A percentile compares a stretch with the other conserved stretches of the same genome.
phyloP scores from a whole-genome alignment of 2,329 filamentous ascomycete genomes.

The Calonectria naviculata region DNA sequence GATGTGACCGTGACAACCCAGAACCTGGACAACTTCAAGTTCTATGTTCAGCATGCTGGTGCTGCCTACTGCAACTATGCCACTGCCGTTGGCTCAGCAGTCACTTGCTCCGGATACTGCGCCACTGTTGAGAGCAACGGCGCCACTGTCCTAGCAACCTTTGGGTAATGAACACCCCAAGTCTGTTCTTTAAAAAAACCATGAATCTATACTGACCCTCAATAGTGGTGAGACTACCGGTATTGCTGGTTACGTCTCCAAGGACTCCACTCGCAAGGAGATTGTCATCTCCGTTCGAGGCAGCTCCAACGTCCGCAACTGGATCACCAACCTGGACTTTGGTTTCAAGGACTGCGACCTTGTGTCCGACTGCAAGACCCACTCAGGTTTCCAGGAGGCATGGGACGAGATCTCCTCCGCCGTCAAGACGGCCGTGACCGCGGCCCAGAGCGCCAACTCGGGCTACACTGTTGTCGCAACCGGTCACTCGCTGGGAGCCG shows the following conservation, averaged over 20 bases:
- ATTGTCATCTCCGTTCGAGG: slow-evolving; percentile 73
- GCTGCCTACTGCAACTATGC: slow-evolving; percentile 66
- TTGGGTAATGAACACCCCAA: slow-evolving; percentile 46
- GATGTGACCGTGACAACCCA: slow-evolving; percentile 39
- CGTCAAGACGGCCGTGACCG: slow-evolving; percentile 55
- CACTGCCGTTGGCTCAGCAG: slow-evolving; percentile 46
- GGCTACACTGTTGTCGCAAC: slow-evolving; percentile 66
- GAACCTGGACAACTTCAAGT: slow-evolving; percentile 54
- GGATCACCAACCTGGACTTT: slow-evolving; percentile 64
- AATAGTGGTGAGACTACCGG: slow-evolving; percentile 55
- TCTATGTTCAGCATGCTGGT: slow-evolving; percentile 63
- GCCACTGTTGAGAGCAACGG: slow-evolving; percentile 54
- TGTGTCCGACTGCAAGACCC: slow-evolving; percentile 58
- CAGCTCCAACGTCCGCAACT: slow-evolving; percentile 69
- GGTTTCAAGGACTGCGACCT: slow-evolving; percentile 42
- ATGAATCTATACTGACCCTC: slow-evolving; percentile 9
- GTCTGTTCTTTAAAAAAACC: not conserved
- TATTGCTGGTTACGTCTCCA: slow-evolving; percentile 62
- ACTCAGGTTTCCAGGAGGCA: slow-evolving; percentile 68
- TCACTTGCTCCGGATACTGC: slow-evolving; percentile 60
- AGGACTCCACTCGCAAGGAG: slow-evolving; percentile 59
- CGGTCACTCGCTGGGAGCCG: slow-evolving; percentile 77
- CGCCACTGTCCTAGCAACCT: slow-evolving; percentile 56
- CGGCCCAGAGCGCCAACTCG: slow-evolving; percentile 59
- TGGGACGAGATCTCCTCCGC: slow-evolving; percentile 64